Conservation (phyloP, 1,284 basidiomycete genomes). For the Fomitopsis palustris region DNA sequence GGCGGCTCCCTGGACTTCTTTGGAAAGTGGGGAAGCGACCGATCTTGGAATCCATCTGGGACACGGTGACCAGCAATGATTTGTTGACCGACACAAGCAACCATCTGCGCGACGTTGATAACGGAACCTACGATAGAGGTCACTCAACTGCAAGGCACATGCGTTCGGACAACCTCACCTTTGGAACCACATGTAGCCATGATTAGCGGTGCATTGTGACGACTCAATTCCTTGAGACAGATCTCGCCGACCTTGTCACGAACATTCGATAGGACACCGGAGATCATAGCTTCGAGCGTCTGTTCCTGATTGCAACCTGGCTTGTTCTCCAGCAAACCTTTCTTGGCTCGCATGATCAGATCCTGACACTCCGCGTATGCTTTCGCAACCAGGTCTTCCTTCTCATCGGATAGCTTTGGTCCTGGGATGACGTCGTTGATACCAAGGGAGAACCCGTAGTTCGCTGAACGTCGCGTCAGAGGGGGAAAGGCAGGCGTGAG, state of each 20-base stretch:
- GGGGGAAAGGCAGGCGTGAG: no score
- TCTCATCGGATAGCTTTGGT: constrained; percentile 73
- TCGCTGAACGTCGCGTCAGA: constrained; percentile 64
- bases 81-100: constrained; percentile 99
- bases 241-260: constrained; percentile 96
- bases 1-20: constrained; percentile 98
- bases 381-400: constrained; percentile 84
- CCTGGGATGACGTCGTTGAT: constrained; percentile 99
- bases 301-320: constrained; percentile 97
- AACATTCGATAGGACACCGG: constrained; percentile 90
- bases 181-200: constrained; percentile 99
- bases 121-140: constrained; percentile 71
- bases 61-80: constrained; percentile 99
- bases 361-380: constrained; percentile 90
- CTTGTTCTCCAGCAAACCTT: constrained; percentile 92
- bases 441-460: constrained; percentile 96
- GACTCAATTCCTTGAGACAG: constrained; percentile 96
- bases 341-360: constrained; percentile 87
- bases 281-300: constrained; percentile 95
- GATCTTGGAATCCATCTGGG: constrained; percentile 98
- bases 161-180: constrained; percentile 43
- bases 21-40: constrained; percentile 96
- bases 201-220: constrained; percentile 95
- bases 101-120: constrained; percentile 99
- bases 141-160: neutral